These are phyloP conservation scores for Botrytis galanthina DNA, from an alignment of 2,329 filamentous ascomycete genomes.

Conservation along the genomic window DNA sequence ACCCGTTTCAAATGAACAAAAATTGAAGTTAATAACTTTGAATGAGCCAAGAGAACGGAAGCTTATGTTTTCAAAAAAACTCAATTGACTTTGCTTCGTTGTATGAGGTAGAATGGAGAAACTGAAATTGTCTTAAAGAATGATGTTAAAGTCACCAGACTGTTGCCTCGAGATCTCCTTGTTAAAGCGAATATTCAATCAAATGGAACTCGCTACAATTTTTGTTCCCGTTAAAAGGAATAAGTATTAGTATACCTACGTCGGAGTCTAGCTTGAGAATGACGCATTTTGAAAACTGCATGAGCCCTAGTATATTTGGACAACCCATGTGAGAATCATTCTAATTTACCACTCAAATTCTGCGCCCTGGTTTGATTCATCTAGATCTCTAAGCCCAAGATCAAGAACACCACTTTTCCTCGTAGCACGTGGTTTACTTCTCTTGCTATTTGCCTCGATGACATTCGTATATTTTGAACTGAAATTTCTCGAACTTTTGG, in stretches of 20 bases:
- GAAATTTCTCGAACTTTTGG: neutral
- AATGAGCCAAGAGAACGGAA: neutral
- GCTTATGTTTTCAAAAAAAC: neutral
- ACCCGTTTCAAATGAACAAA: neutral
- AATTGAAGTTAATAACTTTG: fast-evolving
- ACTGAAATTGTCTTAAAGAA: neutral
- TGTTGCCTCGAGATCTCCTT: neutral
- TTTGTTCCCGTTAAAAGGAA: no score
- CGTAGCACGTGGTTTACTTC: neutral
- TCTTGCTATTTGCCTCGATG: neutral
- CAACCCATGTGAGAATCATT: no score
- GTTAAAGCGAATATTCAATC: no score
- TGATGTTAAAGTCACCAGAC: no score
- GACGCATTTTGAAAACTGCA: fast-evolving
- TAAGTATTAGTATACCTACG: no score
- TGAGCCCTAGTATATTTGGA: no score
- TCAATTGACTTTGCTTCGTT: neutral
- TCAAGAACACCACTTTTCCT: neutral
- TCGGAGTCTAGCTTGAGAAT: no score
- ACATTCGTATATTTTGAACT: neutral
- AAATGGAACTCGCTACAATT: no score
- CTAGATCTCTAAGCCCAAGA: fast-evolving
- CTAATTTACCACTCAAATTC: neutral
- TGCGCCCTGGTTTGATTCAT: neutral
- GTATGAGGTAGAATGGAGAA: neutral